These are phyloP conservation scores for Suillus tomentosus DNA, from an alignment of 768 basidiomycete genomes.

Conservation along the genomic window DNA sequence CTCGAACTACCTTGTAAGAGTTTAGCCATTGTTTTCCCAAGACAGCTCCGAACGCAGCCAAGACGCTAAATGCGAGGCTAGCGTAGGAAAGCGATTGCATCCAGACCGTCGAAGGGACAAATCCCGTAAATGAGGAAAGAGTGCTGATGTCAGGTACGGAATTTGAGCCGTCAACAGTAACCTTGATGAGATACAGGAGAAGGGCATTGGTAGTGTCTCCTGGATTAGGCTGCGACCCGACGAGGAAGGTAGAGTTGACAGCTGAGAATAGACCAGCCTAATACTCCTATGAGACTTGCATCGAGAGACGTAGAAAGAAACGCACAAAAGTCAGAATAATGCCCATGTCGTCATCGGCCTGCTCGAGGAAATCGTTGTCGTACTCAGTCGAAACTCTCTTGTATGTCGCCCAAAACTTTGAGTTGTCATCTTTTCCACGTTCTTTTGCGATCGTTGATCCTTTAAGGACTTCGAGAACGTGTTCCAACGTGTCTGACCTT, in stretches of 20 bases:
- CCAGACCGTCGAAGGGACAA: background rate
- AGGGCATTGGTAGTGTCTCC: slow-evolving; percentile 2
- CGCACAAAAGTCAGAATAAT: slow-evolving; percentile 6
- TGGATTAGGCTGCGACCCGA: slow-evolving; percentile 1
- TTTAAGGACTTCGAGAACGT: background rate
- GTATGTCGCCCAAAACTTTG: slow-evolving; percentile 9
- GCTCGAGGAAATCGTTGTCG: background rate
- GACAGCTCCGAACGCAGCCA: slow-evolving; percentile 2
- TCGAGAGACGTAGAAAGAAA: background rate
- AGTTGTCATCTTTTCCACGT: background rate
- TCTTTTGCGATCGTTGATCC: slow-evolving; percentile 1
- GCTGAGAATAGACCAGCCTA: slow-evolving; percentile 8
- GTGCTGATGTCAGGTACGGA: background rate
- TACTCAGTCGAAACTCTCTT: background rate
- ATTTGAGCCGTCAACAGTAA: background rate
- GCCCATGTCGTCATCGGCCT: slow-evolving; percentile 3
- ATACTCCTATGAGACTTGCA: background rate
- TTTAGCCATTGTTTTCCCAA: slow-evolving; percentile 5
- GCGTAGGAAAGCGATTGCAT: background rate
- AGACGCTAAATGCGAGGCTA: background rate
- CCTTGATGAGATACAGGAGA: background rate
- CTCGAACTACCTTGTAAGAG: background rate
- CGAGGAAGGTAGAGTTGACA: slow-evolving; percentile 3
- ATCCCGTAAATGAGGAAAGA: background rate
- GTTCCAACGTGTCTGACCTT: background rate